Percentiles rank a stretch among this genome's conserved stretches.
Conservation (phyloP, 768 basidiomycete species). For the Termitomyces sp. region DNA sequence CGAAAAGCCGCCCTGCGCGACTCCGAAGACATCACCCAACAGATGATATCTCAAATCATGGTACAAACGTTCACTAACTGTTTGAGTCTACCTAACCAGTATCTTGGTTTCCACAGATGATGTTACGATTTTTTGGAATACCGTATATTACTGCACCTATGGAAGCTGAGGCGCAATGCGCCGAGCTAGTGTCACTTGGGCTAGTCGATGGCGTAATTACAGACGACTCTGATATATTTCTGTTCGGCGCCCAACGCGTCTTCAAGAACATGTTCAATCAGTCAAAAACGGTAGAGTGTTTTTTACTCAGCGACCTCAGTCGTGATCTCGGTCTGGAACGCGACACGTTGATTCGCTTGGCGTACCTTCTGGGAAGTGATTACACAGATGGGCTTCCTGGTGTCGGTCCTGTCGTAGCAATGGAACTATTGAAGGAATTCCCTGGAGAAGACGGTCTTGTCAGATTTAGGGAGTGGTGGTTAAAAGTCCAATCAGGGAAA, state of each 20-base stretch:
- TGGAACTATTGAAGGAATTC: constrained; percentile 94
- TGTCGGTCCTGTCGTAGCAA: constrained; percentile 92
- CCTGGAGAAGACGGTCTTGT: constrained; percentile 79
- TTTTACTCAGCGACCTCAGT: constrained; percentile 75
- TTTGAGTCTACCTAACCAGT: background rate
- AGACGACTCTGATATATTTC: constrained; percentile 97
- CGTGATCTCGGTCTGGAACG: constrained; percentile 86
- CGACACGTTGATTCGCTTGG: constrained; percentile 81
- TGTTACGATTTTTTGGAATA: constrained; percentile 92
- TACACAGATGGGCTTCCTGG: constrained; percentile 92
- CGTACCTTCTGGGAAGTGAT: constrained; percentile 94
- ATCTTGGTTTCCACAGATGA: constrained; percentile 46
- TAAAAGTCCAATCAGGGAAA: constrained; percentile 83
- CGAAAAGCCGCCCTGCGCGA: constrained; percentile 88
- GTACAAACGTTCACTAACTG: constrained; percentile 22
- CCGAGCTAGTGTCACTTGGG: constrained; percentile 76
- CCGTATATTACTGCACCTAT: constrained; percentile 98
- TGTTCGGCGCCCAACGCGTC: constrained; percentile 92
- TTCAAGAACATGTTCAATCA: constrained; percentile 99
- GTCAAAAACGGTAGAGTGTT: constrained; percentile 97
- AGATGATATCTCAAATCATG: constrained; percentile 88
- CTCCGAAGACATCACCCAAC: constrained; percentile 91
- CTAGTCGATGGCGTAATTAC: constrained; percentile 98
- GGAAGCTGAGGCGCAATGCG: constrained; percentile 99
- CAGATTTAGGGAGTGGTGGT: constrained; percentile 93